Conservation (phyloP, 208 protist genomes). For the Entamoeba nuttalli region DNA sequence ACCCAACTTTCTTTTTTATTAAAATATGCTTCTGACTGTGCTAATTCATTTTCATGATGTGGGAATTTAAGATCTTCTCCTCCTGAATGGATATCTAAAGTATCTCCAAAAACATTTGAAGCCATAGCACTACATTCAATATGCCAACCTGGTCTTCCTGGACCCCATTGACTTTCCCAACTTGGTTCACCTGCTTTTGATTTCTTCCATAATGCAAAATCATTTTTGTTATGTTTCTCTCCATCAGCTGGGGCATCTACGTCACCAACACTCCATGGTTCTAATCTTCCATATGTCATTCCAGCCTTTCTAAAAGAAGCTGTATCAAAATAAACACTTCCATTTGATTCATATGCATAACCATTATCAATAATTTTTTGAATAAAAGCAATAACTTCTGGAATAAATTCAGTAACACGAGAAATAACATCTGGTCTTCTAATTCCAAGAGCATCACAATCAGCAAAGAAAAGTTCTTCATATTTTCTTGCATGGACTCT, state of each 20-base stretch:
- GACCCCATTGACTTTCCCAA: conserved; percentile 72
- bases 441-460: background rate
- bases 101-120: conserved; percentile 31
- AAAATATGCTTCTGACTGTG: conserved; percentile 65
- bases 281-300: conserved; percentile 66
- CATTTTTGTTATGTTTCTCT: conserved; percentile 28
- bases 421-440: conserved; percentile 47
- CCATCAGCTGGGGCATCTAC: background rate
- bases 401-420: conserved; percentile 87
- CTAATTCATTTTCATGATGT: conserved; percentile 97
- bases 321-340: conserved; percentile 82
- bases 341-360: conserved; percentile 69
- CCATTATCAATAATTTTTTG: conserved; percentile 78
- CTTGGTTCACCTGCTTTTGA: conserved; percentile 69
- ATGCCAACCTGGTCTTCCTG: conserved; percentile 93
- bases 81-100: conserved; percentile 82
- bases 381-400: conserved; percentile 74
- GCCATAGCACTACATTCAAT: conserved; percentile 99
- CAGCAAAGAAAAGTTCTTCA: conserved; percentile 23
- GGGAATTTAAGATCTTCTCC: conserved; percentile 95
- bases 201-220: conserved; percentile 96
- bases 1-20: conserved; percentile 69
- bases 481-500: background rate
- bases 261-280: conserved; percentile 47
- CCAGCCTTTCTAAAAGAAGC: conserved; percentile 51